These are phyloP conservation scores for Gypsophila paniculata DNA, from an alignment of 179 eudicot genomes.

Conservation along the genomic window DNA sequence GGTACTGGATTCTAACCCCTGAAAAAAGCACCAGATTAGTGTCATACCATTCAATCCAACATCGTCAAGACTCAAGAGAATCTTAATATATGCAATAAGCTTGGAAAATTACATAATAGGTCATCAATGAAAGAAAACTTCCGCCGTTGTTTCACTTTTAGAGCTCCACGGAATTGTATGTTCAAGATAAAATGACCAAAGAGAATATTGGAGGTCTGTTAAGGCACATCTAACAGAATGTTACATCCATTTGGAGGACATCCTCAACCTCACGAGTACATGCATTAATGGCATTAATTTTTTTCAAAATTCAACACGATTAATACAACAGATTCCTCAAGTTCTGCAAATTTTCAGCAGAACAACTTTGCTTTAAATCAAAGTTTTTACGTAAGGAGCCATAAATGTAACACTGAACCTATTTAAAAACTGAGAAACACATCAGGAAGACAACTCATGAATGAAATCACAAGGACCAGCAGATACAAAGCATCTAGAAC, in stretches of 20 bases:
- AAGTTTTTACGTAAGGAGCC: slow-evolving; percentile 5
- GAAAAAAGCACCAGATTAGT: neutral
- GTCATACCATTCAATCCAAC: neutral
- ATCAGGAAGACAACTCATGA: neutral
- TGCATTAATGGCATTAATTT: slow-evolving; percentile 23
- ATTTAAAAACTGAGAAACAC: slow-evolving; percentile 19
- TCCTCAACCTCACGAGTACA: slow-evolving; percentile 3
- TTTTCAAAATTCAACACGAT: slow-evolving; percentile 8
- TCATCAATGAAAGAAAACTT: neutral
- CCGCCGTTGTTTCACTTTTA: neutral
- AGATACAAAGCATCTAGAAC: neutral
- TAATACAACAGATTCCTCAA: slow-evolving; percentile 21
- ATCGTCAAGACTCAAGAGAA: neutral
- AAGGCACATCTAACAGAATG: slow-evolving; percentile 15
- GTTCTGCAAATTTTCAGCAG: slow-evolving; percentile 22
- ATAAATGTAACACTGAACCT: slow-evolving; percentile 8
- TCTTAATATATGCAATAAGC: neutral
- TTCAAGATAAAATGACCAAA: slow-evolving; percentile 6
- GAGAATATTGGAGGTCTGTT: neutral
- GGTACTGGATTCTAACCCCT: neutral
- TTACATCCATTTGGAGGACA: slow-evolving; percentile 21
- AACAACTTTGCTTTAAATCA: slow-evolving; percentile 3
- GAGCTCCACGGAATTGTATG: neutral
- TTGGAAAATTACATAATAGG: neutral
- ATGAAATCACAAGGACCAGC: neutral